These are phyloP conservation scores for Fusarium robinianum DNA, from an alignment of 2,329 filamentous ascomycete species.

Conservation along the genomic window DNA sequence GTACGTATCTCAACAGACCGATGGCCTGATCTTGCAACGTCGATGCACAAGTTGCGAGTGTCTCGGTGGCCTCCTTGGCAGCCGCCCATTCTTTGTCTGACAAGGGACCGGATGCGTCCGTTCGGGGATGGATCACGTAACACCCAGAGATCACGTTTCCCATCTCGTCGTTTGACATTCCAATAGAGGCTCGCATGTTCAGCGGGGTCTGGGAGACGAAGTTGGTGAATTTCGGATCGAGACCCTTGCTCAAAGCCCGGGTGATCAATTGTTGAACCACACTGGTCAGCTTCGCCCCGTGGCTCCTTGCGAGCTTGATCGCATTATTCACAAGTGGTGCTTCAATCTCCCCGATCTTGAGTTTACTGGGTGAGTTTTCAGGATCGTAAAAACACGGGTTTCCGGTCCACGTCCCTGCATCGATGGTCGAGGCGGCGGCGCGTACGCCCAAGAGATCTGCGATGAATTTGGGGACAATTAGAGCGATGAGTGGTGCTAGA, in stretches of 20 bases:
- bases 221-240: conserved; percentile 24
- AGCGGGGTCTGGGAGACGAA: conserved; percentile 32
- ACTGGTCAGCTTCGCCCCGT: conserved; percentile 30
- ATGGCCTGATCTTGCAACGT: conserved; percentile 28
- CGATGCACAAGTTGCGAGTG: conserved; percentile 16
- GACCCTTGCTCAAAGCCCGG: conserved; percentile 26
- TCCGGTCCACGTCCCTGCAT: conserved; percentile 30
- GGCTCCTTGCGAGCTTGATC: conserved; percentile 12
- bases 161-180: conserved; percentile 22
- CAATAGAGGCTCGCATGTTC: conserved; percentile 31
- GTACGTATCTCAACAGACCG: conserved; percentile 28
- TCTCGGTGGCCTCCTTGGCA: conserved; percentile 16
- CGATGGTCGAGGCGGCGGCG: conserved; percentile 9
- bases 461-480: conserved; percentile 23
- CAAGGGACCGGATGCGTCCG: conserved; percentile 6
- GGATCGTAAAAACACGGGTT: conserved; percentile 19
- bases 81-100: conserved; percentile 28
- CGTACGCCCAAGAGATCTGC: conserved; percentile 22
- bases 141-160: conserved; percentile 24
- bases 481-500: conserved; percentile 22
- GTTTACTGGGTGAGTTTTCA: conserved; percentile 14
- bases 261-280: conserved; percentile 27
- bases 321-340: conserved; percentile 12
- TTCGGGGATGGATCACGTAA: conserved; percentile 19
- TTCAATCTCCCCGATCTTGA: conserved; percentile 23